Conservation (phyloP, 177 flowering plant genomes). For the Vitis hybrid region DNA sequence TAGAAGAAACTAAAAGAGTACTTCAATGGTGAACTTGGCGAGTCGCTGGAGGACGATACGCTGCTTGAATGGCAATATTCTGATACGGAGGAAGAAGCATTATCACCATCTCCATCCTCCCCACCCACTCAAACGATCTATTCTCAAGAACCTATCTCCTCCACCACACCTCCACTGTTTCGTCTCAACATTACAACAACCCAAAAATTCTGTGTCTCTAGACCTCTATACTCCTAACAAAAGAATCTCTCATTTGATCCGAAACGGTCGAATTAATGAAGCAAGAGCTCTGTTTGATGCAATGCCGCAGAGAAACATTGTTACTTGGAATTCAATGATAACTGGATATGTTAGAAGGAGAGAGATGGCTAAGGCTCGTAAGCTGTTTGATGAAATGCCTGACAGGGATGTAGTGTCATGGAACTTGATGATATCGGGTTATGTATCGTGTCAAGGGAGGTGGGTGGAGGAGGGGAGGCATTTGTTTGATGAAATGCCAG, state of each 20-base stretch:
- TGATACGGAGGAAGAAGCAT: not conserved
- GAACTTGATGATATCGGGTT: conserved; percentile 43
- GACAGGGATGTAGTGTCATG: conserved; percentile 32
- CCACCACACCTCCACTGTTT: not conserved
- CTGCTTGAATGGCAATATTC: not conserved
- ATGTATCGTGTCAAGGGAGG: conserved; percentile 20
- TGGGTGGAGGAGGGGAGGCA: conserved; percentile 25
- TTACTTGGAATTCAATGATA: conserved; percentile 40
- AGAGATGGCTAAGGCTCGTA: conserved; percentile 32
- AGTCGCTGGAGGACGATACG: not conserved
- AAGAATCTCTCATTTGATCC: conserved; percentile 24
- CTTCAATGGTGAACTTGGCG: not conserved
- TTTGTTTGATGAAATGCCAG: conserved; percentile 52
- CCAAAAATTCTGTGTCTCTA: not conserved
- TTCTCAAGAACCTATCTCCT: not conserved
- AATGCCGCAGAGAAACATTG: conserved; percentile 15
- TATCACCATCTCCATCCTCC: not conserved
- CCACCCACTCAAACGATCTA: not conserved
- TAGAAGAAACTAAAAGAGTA: too few species aligned
- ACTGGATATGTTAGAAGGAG: conserved; percentile 25
- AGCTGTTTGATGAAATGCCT: conserved; percentile 36
- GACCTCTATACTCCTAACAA: conserved; percentile 19
- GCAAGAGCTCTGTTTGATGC: conserved; percentile 28
- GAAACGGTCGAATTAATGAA: conserved; percentile 24
- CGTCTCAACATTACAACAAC: not conserved